Evolutionary conservation across 176 grass and related monocot species (phyloP).

Genomic region (Oryza rufipogon): DNA sequence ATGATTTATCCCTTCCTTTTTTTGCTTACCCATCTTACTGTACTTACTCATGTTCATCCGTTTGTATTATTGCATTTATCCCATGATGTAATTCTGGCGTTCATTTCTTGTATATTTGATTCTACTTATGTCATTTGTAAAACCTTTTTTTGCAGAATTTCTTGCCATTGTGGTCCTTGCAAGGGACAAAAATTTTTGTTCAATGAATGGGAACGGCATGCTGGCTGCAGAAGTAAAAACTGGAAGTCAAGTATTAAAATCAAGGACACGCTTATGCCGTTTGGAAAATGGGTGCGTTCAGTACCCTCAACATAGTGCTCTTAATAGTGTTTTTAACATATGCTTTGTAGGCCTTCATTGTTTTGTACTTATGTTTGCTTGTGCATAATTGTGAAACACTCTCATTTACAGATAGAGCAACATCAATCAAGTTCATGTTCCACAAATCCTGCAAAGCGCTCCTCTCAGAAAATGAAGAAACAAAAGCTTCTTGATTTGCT

Average conservation of each 20-base stretch:
- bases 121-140: constrained; percentile 13
- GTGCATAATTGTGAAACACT: constrained; percentile 34
- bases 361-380: constrained; percentile 25
- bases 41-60: constrained; percentile 2
- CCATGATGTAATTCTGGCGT: neutral
- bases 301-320: constrained; percentile 11
- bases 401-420: constrained; percentile 70
- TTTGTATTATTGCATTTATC: constrained; percentile 10
- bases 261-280: constrained; percentile 62
- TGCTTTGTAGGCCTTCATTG: neutral
- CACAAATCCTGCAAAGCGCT: constrained; percentile 64
- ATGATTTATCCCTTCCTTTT: neutral
- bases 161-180: constrained; percentile 84
- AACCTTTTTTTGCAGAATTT: constrained; percentile 58
- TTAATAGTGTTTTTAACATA: constrained; percentile 9
- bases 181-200: constrained; percentile 85
- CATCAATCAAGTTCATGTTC: constrained; percentile 62
- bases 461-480: constrained; percentile 90
- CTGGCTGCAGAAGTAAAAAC: constrained; percentile 94
- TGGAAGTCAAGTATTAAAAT: constrained; percentile 98
- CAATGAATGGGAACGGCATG: constrained; percentile 94
- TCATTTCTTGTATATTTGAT: constrained; percentile 4
- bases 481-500: constrained; percentile 79
- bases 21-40: constrained; percentile 18
- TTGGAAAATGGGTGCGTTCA: constrained; percentile 91